Evolutionary conservation across 2,329 filamentous ascomycete genomes (phyloP).

Genomic region (Penicillium occitanis): DNA sequence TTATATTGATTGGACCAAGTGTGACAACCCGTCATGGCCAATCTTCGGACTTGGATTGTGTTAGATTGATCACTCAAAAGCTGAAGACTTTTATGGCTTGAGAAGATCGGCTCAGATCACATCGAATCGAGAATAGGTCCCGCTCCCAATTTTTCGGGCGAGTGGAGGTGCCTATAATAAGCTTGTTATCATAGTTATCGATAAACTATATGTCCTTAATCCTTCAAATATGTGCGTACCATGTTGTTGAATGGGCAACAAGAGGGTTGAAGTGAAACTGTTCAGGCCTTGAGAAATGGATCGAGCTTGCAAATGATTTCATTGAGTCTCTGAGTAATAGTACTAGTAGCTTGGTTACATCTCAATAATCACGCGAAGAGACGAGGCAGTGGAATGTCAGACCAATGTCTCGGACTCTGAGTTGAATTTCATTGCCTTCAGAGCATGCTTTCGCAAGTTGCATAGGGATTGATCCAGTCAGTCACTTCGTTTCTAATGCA

Average conservation of each 20-base stretch:
- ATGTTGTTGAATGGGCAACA: background rate
- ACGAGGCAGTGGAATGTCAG: background rate
- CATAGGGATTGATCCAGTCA: background rate
- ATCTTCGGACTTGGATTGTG: background rate
- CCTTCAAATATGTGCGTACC: background rate
- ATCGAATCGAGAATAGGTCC: background rate
- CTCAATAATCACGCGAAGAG: background rate
- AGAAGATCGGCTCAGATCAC: constrained; percentile 1
- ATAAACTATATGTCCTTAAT: background rate
- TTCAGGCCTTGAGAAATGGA: background rate
- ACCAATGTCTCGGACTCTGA: background rate
- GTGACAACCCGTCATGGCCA: constrained; percentile 8
- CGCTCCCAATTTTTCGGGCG: background rate
- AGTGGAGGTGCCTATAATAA: constrained; percentile 6
- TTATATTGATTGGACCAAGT: background rate
- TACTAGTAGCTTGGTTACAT: background rate
- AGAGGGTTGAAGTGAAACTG: background rate
- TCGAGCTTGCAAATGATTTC: no score
- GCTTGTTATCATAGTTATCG: background rate
- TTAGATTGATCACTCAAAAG: background rate
- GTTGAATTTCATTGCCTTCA: background rate
- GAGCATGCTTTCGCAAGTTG: background rate
- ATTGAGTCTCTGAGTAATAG: background rate
- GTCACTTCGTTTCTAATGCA: background rate
- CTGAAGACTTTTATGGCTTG: background rate